Conservation (phyloP, 2,329 filamentous ascomycete species). For the Fusarium luffae region DNA sequence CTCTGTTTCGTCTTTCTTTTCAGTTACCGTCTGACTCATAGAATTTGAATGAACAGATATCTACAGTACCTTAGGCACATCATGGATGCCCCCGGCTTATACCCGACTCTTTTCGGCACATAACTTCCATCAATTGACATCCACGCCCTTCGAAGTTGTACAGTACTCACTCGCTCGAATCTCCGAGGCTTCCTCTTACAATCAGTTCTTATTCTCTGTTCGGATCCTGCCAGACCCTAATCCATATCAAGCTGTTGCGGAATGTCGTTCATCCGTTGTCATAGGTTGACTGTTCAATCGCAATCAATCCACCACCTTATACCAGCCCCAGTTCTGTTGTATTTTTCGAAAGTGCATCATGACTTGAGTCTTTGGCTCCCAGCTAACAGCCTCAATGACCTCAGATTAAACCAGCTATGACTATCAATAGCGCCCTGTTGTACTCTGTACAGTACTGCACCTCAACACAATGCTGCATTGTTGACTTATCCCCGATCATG, state of each 20-base stretch:
- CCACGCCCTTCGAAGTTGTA: slow-evolving; percentile 37
- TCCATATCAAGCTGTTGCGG: slow-evolving; percentile 1
- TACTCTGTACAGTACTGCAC: background rate
- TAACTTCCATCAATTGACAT: slow-evolving; percentile 38
- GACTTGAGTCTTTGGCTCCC: background rate
- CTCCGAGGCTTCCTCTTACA: slow-evolving; percentile 3
- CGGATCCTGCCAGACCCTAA: background rate
- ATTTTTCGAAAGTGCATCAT: background rate
- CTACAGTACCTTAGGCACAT: background rate
- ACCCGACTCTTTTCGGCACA: slow-evolving; percentile 23
- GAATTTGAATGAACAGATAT: background rate
- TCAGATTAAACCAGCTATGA: background rate
- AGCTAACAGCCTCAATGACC: slow-evolving; percentile 2
- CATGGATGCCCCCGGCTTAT: slow-evolving; percentile 15
- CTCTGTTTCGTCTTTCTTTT: background rate
- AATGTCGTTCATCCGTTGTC: background rate
- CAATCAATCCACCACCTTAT: background rate
- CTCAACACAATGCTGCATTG: background rate
- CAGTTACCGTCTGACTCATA: slow-evolving; percentile 23
- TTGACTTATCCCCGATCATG: slow-evolving; percentile 35
- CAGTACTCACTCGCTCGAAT: slow-evolving; percentile 8
- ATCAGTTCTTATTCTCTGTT: slow-evolving; percentile 1
- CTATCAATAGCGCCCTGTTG: background rate
- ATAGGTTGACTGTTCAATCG: background rate
- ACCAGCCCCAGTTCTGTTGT: background rate